Evolutionary conservation across 2,329 filamentous ascomycete genomes (phyloP), one percentile per base, ranked within the genome.

Genomic region (Plenodomus biglobosus): DNA sequence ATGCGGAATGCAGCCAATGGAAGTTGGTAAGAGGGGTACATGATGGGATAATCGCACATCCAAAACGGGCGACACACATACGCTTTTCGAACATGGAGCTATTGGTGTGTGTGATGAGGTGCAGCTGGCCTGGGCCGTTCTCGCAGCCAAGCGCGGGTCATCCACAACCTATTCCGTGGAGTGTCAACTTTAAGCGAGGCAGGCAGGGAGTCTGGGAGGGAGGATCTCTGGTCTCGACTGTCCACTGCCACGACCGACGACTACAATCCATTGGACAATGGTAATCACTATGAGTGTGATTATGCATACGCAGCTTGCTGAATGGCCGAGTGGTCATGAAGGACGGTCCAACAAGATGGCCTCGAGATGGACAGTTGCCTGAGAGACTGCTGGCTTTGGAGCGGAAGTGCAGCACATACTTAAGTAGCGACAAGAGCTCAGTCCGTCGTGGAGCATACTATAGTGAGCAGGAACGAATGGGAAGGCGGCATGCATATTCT

Each of bases 91-190:
- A 50, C 47, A 56, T 46, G 51, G 35, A 58, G 55, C 54, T 61
- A 65, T 64, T 59, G 60, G 59, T 53, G 54, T 53, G 54, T 61
- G 67, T 64, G 65, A 67, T 58, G 59, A 59, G 56, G 22, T 60
- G 65, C 64, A 66, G 56, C 46, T 47, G 55, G 48, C 42, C 46
- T 48, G 43, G 52, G 54, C 58, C 55, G 51, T 47, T 46, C 37
- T 58, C 47, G 41, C 24, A 46, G 58, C 48, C 52, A 62, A 57
- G 55, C 54, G 63, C 52, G 56, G 56, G 50, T 59, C 47, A 40
- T 53, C 56, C 52, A 48, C 32, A 53, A 56, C 53, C 49, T 49
- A 45, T 51, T 34, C 39, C 30, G 38, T 17, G 32, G 38, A 38
- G 43, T 36, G 43, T 48, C 30, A 24, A 39, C 40, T 27, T 47